Evolutionary conservation across 1,284 basidiomycete species (phyloP), one percentile per base, ranked within the genome.

Genomic region (Anthracocystis panici-leucophaei): DNA sequence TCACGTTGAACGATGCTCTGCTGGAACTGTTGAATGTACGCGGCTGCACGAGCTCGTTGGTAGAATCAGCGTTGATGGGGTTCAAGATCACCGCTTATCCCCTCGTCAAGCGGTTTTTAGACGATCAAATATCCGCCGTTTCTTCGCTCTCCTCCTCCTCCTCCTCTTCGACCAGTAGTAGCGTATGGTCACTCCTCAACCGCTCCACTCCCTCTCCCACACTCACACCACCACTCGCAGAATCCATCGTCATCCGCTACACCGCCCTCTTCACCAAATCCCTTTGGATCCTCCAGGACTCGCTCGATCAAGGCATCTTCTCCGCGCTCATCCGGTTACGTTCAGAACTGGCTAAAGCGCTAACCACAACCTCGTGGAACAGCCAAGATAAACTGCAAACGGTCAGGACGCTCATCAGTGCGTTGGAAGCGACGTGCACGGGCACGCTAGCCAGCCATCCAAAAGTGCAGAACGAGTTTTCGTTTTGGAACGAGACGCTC

Each of bases 71-170:
- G 5, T 49, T 81, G 45, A 77, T 83, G 69, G 64, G 71, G 18
- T 78, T 80, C 58, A 75, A 82, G 45, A 70, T 84, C 29, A 38
- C 69, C 2, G 62, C 77, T 1, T 84, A 77, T 61, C 81, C 83
- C 0, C 42, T 75, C 2, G 25, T 82, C 23, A 79, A 81, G 41
- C 57, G 71, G 12, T 62, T 65, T 18, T 57, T 83, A 3, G 79
- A 82, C 54, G 74, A 75, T 5, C 77, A 80, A 33, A 74, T 83
- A 20, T 27, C 66, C 20, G 14, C 41, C 2, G 45, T 68, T 12
- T 25, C 44, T 11, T 57, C 54, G n/a, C 62, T 53, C 11, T n/a
- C 60, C 42, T 35, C 65, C 8, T 0, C 63, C 14, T 23, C 48
- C 4, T 33, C 58, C 16, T 7, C 25, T 18, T 42, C 31, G 3